Conservation (phyloP, 23 red algal species). For the Gracilaria gracilis region DNA sequence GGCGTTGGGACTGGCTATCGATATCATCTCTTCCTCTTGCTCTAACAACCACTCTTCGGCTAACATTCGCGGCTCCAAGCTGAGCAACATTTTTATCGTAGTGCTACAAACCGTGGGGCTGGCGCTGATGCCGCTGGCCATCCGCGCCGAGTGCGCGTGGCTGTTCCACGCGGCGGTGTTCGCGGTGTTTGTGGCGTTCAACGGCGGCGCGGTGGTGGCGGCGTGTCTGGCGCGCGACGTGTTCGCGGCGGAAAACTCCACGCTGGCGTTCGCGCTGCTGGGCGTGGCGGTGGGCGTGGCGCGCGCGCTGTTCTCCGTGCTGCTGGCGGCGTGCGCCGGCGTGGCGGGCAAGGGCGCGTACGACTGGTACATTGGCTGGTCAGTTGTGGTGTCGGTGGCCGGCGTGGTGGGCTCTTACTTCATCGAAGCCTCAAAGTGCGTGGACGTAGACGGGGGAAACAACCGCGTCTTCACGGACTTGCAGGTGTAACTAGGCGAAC, state of each 20-base stretch:
- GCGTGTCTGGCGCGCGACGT: slow-evolving; percentile 35
- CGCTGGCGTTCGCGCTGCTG: slow-evolving; percentile 44
- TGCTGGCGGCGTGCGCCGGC: slow-evolving; percentile 34
- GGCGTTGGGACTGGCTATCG: slow-evolving; percentile 23
- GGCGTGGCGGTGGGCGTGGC: slow-evolving; percentile 37
- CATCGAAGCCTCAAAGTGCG: slow-evolving; percentile 21
- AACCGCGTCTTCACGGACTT: slow-evolving; percentile 14
- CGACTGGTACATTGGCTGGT: slow-evolving; percentile 25
- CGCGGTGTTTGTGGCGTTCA: slow-evolving; percentile 39
- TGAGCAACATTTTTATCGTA: slow-evolving; percentile 15
- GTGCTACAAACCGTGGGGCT: slow-evolving; percentile 17
- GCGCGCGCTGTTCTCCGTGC: slow-evolving; percentile 28
- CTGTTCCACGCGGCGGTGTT: slow-evolving; percentile 15
- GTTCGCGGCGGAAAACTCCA: slow-evolving; percentile 40
- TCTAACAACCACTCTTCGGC: neutral
- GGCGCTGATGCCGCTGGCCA: slow-evolving; percentile 44
- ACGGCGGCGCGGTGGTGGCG: slow-evolving; percentile 55
- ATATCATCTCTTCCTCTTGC: slow-evolving; percentile 20
- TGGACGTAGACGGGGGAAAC: neutral
- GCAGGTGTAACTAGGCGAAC: neutral
- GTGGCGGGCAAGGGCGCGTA: slow-evolving; percentile 9
- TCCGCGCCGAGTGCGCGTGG: neutral
- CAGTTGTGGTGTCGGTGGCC: slow-evolving; percentile 27
- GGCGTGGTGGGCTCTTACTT: slow-evolving; percentile 19
- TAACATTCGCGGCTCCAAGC: slow-evolving; percentile 42